phyloP scores from a whole-genome alignment of 2,329 filamentous ascomycete genomes.

The Colletotrichum filicis region DNA sequence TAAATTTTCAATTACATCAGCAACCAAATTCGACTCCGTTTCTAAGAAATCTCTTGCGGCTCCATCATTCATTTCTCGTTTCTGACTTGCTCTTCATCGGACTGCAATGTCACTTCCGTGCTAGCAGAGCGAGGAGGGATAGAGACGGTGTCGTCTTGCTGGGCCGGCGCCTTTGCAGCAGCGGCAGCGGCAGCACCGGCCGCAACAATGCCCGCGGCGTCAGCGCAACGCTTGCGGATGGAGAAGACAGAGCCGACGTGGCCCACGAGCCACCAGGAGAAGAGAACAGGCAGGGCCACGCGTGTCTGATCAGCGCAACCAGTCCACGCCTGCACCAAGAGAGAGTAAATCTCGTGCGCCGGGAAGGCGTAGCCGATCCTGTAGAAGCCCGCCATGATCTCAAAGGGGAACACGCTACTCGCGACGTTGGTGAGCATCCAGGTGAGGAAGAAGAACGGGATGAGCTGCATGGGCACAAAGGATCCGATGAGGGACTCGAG shows the following conservation, averaged over 20 bases:
- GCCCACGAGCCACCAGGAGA: conserved; percentile 49
- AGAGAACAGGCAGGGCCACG: conserved; percentile 54
- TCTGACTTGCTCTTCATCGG: conserved; percentile 14
- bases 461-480: conserved; percentile 46
- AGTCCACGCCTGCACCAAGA: conserved; percentile 54
- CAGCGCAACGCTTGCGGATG: conserved; percentile 37
- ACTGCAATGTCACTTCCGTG: conserved; percentile 15
- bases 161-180: background rate
- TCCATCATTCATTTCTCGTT: conserved; percentile 6
- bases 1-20: background rate
- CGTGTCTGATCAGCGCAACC: conserved; percentile 51
- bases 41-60: too few species aligned
- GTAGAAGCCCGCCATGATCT: conserved; percentile 52
- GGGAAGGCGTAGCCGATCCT: conserved; percentile 50
- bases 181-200: conserved; percentile 2
- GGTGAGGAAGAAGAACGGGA: conserved; percentile 54
- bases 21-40: background rate
- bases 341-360: conserved; percentile 45
- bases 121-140: background rate
- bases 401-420: conserved; percentile 49
- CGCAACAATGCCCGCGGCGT: conserved; percentile 10
- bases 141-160: background rate
- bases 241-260: conserved; percentile 40
- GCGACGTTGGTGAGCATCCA: conserved; percentile 55
- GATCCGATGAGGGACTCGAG: conserved; percentile 47